These are phyloP conservation scores for Aspergillus fructus DNA, from an alignment of 2,329 filamentous ascomycete species.

Conservation along the genomic window DNA sequence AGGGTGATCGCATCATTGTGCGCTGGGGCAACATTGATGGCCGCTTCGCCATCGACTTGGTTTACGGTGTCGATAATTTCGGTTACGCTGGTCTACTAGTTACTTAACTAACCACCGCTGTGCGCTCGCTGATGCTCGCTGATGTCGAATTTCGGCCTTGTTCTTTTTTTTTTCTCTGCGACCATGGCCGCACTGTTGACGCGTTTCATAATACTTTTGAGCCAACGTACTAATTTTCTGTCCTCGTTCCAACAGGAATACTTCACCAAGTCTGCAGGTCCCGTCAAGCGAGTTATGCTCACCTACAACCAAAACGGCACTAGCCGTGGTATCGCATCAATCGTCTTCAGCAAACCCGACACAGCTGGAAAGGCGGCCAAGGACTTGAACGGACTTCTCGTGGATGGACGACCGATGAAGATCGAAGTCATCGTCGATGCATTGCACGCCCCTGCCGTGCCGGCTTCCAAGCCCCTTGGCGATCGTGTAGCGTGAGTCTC, in stretches of 20 bases:
- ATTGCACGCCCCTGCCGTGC: conserved; percentile 65
- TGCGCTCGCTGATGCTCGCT: conserved; percentile 60
- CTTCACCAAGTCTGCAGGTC: conserved; percentile 81
- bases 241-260: conserved; percentile 77
- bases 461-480: conserved; percentile 70
- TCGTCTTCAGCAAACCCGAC: conserved; percentile 78
- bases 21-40: not conserved
- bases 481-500: conserved; percentile 73
- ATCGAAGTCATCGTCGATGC: conserved; percentile 90
- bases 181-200: conserved; percentile 25
- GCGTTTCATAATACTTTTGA: conserved; percentile 22
- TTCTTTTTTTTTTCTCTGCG: conserved; percentile 22
- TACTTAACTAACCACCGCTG: conserved; percentile 50
- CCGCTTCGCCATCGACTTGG: not conserved
- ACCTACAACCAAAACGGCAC: conserved; percentile 90
- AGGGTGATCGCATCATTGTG: not conserved
- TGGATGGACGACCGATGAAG: conserved; percentile 90
- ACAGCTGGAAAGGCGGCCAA: conserved; percentile 82
- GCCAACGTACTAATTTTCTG: conserved; percentile 46
- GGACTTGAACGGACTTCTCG: conserved; percentile 81
- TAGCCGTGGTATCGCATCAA: conserved; percentile 88
- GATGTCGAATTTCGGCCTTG: conserved; percentile 25
- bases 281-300: conserved; percentile 86
- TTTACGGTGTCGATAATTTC: not conserved
- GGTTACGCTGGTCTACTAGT: conserved; percentile 10